Evolutionary conservation across 495 filamentous ascomycete species (phyloP).

Genomic region (Ramalina intermedia): DNA sequence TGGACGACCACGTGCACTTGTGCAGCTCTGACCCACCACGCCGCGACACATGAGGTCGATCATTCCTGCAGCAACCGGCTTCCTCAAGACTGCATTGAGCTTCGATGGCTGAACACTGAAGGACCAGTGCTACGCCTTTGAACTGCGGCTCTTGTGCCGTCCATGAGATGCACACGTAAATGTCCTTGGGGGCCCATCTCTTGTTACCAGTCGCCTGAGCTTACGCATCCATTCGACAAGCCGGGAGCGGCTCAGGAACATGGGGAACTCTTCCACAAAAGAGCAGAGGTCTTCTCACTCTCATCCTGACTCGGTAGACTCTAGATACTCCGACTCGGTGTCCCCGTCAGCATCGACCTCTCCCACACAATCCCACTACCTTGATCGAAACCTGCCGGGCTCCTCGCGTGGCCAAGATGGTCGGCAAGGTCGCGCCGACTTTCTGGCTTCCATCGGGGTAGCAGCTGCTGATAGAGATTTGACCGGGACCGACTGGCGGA

Average conservation of each 20-base stretch:
- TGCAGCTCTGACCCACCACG: too few relatives aligned
- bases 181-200: too few relatives aligned
- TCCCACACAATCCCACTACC: slow-evolving; percentile 12
- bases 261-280: slow-evolving; percentile 50
- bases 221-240: too few relatives aligned
- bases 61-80: too few relatives aligned
- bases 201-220: too few relatives aligned
- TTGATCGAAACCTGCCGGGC: slow-evolving; percentile 4
- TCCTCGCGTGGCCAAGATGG: slow-evolving; percentile 23
- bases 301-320: slow-evolving; percentile 12
- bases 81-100: too few relatives aligned
- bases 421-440: slow-evolving; percentile 39
- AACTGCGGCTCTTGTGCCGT: too few relatives aligned
- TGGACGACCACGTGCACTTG: too few relatives aligned
- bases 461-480: slow-evolving; percentile 28
- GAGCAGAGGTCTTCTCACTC: slow-evolving; percentile 31
- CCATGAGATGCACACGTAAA: too few relatives aligned
- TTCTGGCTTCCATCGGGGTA: slow-evolving; percentile 40
- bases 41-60: too few relatives aligned
- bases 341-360: slow-evolving; percentile 12
- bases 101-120: too few relatives aligned
- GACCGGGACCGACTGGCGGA: slow-evolving; percentile 36
- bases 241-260: slow-evolving; percentile 9
- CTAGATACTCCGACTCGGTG: slow-evolving; percentile 9
- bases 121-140: too few relatives aligned